Percentiles rank a stretch among this genome's conserved stretches.
phyloP scores from a whole-genome alignment of 345 rosid genomes.

The Syzygium jambos region DNA sequence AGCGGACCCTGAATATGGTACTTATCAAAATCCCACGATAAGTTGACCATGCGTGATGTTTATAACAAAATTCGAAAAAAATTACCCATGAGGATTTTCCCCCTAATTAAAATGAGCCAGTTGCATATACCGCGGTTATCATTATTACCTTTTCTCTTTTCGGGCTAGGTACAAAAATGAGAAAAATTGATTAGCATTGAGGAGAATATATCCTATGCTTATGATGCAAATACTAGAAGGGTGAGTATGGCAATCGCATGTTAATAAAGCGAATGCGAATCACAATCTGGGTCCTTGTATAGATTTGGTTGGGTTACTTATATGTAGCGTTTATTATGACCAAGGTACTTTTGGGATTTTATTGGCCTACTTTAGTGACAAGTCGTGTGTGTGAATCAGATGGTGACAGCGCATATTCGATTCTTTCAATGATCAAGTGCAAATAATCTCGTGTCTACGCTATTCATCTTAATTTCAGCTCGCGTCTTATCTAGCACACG shows the following conservation, averaged over 20 bases:
- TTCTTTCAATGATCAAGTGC: not conserved
- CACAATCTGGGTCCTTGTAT: not conserved
- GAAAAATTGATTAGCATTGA: not conserved
- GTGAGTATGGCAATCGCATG: not conserved
- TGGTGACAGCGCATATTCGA: not conserved
- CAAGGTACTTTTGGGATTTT: not conserved
- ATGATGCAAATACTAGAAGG: not conserved
- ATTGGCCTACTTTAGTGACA: not conserved
- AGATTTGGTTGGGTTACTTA: not conserved
- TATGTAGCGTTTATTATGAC: too few relatives aligned
- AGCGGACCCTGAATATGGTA: not conserved
- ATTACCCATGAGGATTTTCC: not conserved
- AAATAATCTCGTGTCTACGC: not conserved
- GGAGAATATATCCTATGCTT: not conserved
- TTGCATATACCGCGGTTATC: not conserved
- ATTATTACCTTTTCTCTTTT: not conserved
- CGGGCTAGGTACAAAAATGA: not conserved
- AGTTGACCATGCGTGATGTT: not conserved
- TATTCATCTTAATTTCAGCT: not conserved
- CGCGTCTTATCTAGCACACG: not conserved
- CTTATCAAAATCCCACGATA: not conserved
- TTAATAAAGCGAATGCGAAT: not conserved
- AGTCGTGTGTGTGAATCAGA: not conserved
- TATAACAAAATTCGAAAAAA: not conserved
- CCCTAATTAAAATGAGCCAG: not conserved